Evolutionary conservation across 257 asterid species (phyloP).

Genomic region (Ophiorrhiza pumila): DNA sequence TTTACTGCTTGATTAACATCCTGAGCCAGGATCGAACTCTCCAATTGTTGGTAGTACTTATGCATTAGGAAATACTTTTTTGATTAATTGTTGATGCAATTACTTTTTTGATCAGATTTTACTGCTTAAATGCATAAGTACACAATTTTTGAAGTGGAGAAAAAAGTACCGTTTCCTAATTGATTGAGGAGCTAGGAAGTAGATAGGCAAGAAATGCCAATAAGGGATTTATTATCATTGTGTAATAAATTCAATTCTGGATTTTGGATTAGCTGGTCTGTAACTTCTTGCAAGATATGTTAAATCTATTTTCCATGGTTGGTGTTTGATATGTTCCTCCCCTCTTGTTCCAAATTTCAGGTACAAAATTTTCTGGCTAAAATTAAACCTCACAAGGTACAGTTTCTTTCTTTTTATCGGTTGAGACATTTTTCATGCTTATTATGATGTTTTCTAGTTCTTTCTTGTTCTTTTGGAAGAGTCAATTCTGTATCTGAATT

Average conservation of each 20-base stretch:
- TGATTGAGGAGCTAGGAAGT: neutral
- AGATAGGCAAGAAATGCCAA: neutral
- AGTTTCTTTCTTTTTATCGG: constrained; percentile 1
- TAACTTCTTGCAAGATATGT: too few relatives aligned
- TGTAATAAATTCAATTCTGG: neutral
- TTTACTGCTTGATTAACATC: constrained; percentile 3
- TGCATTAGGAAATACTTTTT: neutral
- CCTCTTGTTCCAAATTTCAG: constrained; percentile 38
- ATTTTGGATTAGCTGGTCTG: too few relatives aligned
- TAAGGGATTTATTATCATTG: neutral
- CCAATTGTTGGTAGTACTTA: neutral
- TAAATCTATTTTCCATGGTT: neutral
- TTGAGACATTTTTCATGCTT: neutral
- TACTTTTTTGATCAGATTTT: too few relatives aligned
- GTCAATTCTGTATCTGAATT: neutral
- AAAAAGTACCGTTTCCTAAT: neutral
- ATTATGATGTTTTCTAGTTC: neutral
- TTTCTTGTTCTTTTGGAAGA: neutral
- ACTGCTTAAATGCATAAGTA: too few relatives aligned
- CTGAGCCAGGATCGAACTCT: too few relatives aligned
- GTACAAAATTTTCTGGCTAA: constrained; percentile 69
- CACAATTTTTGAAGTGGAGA: neutral
- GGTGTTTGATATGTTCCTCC: constrained; percentile 13
- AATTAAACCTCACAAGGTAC: constrained; percentile 91
- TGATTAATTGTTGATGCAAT: neutral